A percentile compares a stretch with the other conserved stretches of the same genome.
Conservation (phyloP, 1,284 basidiomycete genomes). For the Bjerkandera adusta region DNA sequence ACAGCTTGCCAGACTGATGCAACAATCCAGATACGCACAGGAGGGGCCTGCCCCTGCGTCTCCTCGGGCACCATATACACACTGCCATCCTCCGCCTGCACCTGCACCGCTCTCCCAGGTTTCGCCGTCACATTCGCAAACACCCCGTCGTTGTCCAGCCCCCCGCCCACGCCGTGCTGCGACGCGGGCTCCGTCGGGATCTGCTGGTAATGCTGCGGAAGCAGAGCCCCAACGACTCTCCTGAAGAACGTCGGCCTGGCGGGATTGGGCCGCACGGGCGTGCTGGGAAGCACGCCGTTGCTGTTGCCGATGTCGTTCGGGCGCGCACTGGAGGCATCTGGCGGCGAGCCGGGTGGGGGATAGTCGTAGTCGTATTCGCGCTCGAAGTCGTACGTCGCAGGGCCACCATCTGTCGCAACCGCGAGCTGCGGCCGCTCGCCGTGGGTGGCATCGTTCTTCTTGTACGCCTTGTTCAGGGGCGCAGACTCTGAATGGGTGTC, state of each 20-base stretch:
- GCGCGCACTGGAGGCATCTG: conserved; percentile 57
- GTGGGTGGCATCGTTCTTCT: conserved; percentile 15
- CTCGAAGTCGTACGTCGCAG: conserved; percentile 77
- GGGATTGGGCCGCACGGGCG: conserved; percentile 38
- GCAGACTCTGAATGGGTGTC: conserved; percentile 35
- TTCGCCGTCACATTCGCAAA: conserved; percentile 96
- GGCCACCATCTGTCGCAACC: conserved; percentile 21
- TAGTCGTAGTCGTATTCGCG: conserved; percentile 70
- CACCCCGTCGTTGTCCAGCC: conserved; percentile 89
- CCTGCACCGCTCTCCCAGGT: conserved; percentile 52
- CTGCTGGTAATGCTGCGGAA: conserved; percentile 73
- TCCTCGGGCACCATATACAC: conserved; percentile 75
- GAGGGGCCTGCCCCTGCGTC: conserved; percentile 79
- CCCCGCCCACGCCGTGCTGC: conserved; percentile 60
- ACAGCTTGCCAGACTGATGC: background rate
- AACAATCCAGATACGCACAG: conserved; percentile 48
- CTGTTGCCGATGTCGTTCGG: conserved; percentile 78
- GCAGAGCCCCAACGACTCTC: conserved; percentile 60
- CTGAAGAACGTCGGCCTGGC: conserved; percentile 56
- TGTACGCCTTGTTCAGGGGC: conserved; percentile 22
- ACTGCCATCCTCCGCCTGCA: conserved; percentile 57
- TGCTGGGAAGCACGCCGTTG: conserved; percentile 70
- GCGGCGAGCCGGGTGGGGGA: conserved; percentile 83
- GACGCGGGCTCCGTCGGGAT: conserved; percentile 40
- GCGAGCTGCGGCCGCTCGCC: conserved; percentile 12